Percentiles rank a stretch among this genome's conserved stretches.
Evolutionary conservation across 257 asterid species (phyloP).

Genomic region (Rubia yunnanensis): DNA sequence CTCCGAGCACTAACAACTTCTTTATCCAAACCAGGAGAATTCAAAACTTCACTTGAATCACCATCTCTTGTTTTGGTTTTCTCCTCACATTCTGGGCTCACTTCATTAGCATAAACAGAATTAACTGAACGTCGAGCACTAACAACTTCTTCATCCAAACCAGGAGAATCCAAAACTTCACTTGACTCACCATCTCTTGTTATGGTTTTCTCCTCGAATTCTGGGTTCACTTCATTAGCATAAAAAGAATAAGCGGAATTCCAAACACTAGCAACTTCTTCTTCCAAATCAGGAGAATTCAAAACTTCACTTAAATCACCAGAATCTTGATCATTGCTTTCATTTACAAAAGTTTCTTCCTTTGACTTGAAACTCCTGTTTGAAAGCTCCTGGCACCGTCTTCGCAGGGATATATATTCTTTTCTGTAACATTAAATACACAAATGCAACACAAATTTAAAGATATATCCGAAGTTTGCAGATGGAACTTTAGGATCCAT

Average conservation of each 20-base stretch:
- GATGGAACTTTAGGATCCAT: neutral
- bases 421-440: conserved; percentile 32
- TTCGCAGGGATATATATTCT: conserved; percentile 55
- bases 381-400: conserved; percentile 49
- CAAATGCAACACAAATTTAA: neutral
- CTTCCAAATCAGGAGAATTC: conserved; percentile 40
- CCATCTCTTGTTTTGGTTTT: neutral
- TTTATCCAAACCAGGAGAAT: no score
- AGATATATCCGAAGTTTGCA: conserved; percentile 1
- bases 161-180: no score
- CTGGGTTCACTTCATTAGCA: conserved; percentile 22
- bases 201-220: conserved; percentile 17
- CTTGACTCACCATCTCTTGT: conserved; percentile 4
- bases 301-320: conserved; percentile 40
- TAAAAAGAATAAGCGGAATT: conserved; percentile 24
- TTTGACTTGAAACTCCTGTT: conserved; percentile 37
- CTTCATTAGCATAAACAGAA: conserved; percentile 30
- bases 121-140: no score
- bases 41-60: no score
- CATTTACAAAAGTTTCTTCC: conserved; percentile 34
- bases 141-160: no score
- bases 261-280: conserved; percentile 41
- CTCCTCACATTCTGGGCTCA: conserved; percentile 23
- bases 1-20: no score
- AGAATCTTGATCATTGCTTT: conserved; percentile 28